Percentiles rank a stretch among this genome's conserved stretches.
phyloP scores from a whole-genome alignment of 1,139 yeast species.

The Lodderomyces margitis region DNA sequence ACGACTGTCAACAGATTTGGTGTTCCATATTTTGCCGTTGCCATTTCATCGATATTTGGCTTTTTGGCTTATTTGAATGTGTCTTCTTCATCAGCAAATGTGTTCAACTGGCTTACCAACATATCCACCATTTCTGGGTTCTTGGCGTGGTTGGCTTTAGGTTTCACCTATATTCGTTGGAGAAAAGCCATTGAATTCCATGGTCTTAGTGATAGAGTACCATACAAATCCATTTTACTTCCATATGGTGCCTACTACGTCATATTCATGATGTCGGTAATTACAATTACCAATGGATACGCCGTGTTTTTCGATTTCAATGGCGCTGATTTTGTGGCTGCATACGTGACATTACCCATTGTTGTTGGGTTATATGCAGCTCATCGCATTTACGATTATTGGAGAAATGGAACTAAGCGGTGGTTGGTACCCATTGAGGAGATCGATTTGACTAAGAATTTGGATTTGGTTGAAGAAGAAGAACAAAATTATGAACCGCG shows the following conservation, averaged over 20 bases:
- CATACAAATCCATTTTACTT: constrained; percentile 48
- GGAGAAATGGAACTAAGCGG: constrained; percentile 24
- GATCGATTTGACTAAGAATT: constrained; percentile 45
- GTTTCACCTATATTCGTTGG: constrained; percentile 50
- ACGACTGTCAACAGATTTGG: constrained; percentile 63
- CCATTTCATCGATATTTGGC: constrained; percentile 28
- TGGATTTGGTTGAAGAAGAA: constrained; percentile 43
- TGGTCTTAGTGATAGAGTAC: constrained; percentile 42
- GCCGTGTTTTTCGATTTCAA: constrained; percentile 54
- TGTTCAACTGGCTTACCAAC: constrained; percentile 69
- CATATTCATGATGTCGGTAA: constrained; percentile 41
- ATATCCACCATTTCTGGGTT: constrained; percentile 71
- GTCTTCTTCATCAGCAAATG: constrained; percentile 49
- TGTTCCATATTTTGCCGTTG: constrained; percentile 56
- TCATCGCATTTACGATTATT: constrained; percentile 33
- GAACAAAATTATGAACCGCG: constrained; percentile 26
- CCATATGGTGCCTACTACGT: constrained; percentile 53
- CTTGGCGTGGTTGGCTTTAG: constrained; percentile 59
- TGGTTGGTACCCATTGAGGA: constrained; percentile 42
- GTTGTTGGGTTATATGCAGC: constrained; percentile 46
- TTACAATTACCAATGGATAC: constrained; percentile 59
- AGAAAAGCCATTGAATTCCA: constrained; percentile 49
- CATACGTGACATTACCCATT: constrained; percentile 60
- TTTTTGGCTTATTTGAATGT: constrained; percentile 62
- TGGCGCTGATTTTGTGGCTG: constrained; percentile 55